Percentiles rank a stretch among this genome's conserved stretches.
Evolutionary conservation across 2,329 filamentous ascomycete genomes (phyloP).

Genomic region (Neodidymelliopsis sp.): DNA sequence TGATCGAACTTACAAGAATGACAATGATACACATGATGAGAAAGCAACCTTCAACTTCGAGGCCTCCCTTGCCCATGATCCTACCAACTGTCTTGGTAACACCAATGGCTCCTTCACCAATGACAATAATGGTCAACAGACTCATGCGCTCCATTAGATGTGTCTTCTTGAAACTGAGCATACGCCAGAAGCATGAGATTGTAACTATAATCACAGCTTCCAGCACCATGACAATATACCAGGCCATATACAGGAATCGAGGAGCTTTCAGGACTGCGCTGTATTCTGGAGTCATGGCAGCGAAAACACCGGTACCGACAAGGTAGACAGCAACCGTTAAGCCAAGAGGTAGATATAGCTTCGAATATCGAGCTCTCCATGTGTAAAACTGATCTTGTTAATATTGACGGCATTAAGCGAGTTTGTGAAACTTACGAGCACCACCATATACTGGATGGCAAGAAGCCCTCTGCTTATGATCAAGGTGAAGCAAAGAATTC

Average conservation of each 20-base stretch:
- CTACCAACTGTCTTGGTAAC: conserved; percentile 61
- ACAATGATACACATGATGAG: conserved; percentile 48
- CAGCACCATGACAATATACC: conserved; percentile 55
- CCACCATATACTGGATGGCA: conserved; percentile 43
- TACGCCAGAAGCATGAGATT: conserved; percentile 63
- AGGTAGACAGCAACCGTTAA: conserved; percentile 43
- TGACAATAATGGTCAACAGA: conserved; percentile 70
- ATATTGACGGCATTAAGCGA: not conserved
- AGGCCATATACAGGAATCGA: conserved; percentile 41
- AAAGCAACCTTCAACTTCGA: conserved; percentile 46
- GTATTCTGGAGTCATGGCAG: conserved; percentile 46
- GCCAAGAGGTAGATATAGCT: conserved; percentile 44
- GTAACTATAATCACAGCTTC: conserved; percentile 62
- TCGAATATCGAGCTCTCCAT: conserved; percentile 37
- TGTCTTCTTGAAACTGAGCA: conserved; percentile 67
- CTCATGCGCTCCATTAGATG: conserved; percentile 70
- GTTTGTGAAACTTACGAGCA: conserved; percentile 27
- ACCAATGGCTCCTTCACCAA: conserved; percentile 71
- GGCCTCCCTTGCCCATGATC: conserved; percentile 47
- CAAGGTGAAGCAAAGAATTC: conserved; percentile 46
- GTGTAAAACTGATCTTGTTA: conserved; percentile 36
- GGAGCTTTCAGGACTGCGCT: conserved; percentile 20
- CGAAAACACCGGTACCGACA: conserved; percentile 38
- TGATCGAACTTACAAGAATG: conserved; percentile 37
- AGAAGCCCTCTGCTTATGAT: conserved; percentile 45